Base-by-base conservation (phyloP, 2,329 filamentous ascomycete genomes). In the Stachybotrys elegans region DNA sequence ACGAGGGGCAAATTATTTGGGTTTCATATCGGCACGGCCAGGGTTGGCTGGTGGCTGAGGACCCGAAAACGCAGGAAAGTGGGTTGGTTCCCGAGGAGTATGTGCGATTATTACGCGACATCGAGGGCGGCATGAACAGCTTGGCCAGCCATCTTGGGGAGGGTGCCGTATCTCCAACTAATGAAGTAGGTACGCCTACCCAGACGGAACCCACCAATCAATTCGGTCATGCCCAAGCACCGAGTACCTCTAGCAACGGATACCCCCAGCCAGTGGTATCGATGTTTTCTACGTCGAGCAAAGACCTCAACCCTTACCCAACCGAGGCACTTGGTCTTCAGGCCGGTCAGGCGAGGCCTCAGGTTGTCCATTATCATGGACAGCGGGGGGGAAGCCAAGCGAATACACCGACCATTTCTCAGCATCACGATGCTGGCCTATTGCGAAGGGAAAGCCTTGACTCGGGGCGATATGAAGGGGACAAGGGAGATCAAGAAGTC, bases 1-100 rank as follows among this genome's bases (percentile, higher is more conserved):
- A 88, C 1, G 93, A 98, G 67, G 93, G 93, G 6, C 93, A 98
- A 60, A 88, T 96, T 45, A 95, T 98, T 45, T 86, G 93, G 73
- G 91, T 98, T 20, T 95, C 89, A 14, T 98, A 97, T 64, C 80
- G 93, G 35, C 91, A 97, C 60, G 92, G 92, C 14, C 90, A 97
- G 67, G 93, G 93, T 44, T 98, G 93, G 93, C 76, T 98, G 42
- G 93, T 98, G 20, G 93, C 93, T 4, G 88, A 96, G 68, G 93
- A 98, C 58, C 91, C 92, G 12, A 91, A 89, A 64, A 96, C 90
- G 1, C 89, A 82, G 52, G 93, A 98, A 68, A 95, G 89, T 57
- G 93, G 93, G 1, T 75, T 98, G 27, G 93, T 98, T 2, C 93
- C 93, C 0, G 93, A 98, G 66, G 91, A 94, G 65, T 98, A 97